These are phyloP conservation scores for Eimeria zaria DNA, from an alignment of 169 alveolate genomes.

Conservation along the genomic window DNA sequence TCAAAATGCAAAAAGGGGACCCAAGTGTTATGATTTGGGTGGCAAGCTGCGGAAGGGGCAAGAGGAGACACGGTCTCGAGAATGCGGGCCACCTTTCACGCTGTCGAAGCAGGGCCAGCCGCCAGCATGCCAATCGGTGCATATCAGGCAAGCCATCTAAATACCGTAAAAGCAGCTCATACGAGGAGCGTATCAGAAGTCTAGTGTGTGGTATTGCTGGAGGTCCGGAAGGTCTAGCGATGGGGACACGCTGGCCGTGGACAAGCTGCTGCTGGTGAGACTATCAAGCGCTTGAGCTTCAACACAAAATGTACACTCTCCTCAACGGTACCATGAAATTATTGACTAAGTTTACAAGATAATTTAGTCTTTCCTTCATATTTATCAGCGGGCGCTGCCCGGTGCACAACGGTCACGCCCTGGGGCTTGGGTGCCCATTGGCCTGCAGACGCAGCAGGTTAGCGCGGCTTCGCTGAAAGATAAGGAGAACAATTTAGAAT, in stretches of 20 bases:
- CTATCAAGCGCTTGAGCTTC: background rate
- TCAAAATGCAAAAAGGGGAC: background rate
- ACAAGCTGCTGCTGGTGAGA: constrained; percentile 11
- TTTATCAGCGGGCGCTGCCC: background rate
- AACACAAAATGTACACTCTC: background rate
- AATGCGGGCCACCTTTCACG: constrained; percentile 21
- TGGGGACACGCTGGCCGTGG: constrained; percentile 2
- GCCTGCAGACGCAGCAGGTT: constrained; percentile 5
- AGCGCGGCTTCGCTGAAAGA: background rate
- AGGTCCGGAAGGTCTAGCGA: constrained; percentile 26
- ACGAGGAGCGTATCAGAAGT: background rate
- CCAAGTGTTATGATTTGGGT: background rate
- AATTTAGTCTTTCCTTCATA: background rate
- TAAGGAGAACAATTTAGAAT: background rate
- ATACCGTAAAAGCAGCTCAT: background rate
- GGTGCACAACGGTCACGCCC: constrained; percentile 37
- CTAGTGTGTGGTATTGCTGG: constrained; percentile 16
- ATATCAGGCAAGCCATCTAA: constrained; percentile 21
- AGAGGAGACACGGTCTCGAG: background rate
- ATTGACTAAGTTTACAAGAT: background rate
- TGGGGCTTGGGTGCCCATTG: constrained; percentile 71
- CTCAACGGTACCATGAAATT: background rate
- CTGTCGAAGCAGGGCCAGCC: background rate
- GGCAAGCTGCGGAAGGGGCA: background rate
- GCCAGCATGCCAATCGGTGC: constrained; percentile 24